Base-by-base conservation (phyloP, 768 basidiomycete species). In the Thelephora aurantiotincta region DNA sequence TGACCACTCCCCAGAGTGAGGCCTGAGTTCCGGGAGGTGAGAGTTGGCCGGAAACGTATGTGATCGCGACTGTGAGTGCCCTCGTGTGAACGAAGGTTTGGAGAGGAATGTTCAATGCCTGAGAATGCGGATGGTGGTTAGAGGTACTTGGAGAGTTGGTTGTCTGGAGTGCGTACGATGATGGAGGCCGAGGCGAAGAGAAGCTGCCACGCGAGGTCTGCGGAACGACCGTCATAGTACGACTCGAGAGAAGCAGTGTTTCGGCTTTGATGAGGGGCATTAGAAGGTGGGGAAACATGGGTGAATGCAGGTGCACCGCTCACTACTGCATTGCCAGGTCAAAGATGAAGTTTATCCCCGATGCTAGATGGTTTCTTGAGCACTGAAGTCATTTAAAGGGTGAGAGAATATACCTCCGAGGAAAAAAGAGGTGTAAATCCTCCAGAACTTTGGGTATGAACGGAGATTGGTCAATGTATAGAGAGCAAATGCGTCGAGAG, bases 181-280 rank as follows among this genome's bases (percentile, higher is more conserved):
- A 89, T 78, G 11, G 66, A 65, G 23, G 62, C 62, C 36, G 69
- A 63, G 7, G 78, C 73, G 45, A 78, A 61, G 50, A 78, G 57
- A 13, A 80, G 68, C 54, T 89, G 85, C 74, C 79, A 89, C 14
- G 82, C 83, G 41, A 82, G 72, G 62, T 91, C 87, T 2, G 83
- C 74, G 0, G 84, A 82, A 43, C 74, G 72, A 3, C 67, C 61
- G 0, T 59, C 52, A 56, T 77, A 91, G 37, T 78, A 70, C 12
- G 68, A 64, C 63, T 92, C 89, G 3, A 91, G 65, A 35, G 75
- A 67, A 54, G 78, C 69, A 19, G 77, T 68, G 44, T 74, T 78
- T 51, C 78, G 81, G 57, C 87, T 30, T 30, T 90, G 53, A 9
- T 41, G n/a, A 43, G n/a, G 30, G 19, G 22, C 12, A 33, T 33